These are phyloP conservation scores for Protomyces macrosporus DNA, from an alignment of 1,139 yeast species.

Conservation along the genomic window DNA sequence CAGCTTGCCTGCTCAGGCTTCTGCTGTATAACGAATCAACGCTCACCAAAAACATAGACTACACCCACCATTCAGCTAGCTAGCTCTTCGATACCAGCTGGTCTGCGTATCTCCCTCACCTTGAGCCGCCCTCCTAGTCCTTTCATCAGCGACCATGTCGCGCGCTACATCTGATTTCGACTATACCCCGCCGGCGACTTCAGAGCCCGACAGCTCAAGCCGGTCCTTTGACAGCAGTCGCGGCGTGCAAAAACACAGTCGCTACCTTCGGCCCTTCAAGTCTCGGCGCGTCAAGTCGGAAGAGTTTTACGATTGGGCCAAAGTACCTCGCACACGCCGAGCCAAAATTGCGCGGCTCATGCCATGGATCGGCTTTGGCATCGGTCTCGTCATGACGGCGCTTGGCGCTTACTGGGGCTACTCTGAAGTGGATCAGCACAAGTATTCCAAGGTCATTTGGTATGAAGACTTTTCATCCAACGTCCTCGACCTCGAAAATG, in stretches of 20 bases:
- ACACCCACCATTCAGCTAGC: no score
- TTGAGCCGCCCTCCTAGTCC: no score
- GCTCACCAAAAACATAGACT: no score
- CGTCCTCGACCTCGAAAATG: constrained; percentile 15
- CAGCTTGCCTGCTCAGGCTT: no score
- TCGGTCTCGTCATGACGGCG: constrained; percentile 23
- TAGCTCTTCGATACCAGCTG: background rate
- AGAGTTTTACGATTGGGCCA: background rate
- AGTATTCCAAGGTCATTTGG: constrained; percentile 27
- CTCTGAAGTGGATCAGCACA: constrained; percentile 27
- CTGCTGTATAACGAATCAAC: no score
- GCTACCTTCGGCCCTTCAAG: constrained; percentile 5
- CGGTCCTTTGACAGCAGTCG: background rate
- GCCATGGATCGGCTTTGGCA: constrained; percentile 7
- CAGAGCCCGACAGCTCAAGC: background rate
- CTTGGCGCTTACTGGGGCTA: constrained; percentile 30
- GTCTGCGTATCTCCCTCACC: background rate
- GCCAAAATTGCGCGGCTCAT: constrained; percentile 8
- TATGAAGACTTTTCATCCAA: constrained; percentile 25
- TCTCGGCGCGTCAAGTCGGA: background rate
- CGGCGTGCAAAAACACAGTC: background rate
- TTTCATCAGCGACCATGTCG: background rate
- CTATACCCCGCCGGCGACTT: background rate
- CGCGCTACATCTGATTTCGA: background rate
- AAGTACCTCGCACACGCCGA: background rate